Evolutionary conservation across 495 filamentous ascomycete species (phyloP).

Genomic region (Articulospora tetracladia): DNA sequence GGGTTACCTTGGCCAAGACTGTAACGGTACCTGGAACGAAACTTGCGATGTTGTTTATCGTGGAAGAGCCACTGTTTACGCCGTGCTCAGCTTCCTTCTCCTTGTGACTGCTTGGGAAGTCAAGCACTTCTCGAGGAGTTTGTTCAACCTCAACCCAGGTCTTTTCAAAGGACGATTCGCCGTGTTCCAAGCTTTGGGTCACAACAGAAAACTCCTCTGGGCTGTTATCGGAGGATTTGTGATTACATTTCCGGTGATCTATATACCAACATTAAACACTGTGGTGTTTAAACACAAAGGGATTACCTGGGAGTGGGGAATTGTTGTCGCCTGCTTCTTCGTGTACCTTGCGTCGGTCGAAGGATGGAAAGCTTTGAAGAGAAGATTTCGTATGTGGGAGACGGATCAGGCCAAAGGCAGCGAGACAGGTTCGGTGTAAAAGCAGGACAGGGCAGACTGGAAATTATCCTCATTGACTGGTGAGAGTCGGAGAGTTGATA

Average conservation of each 20-base stretch:
- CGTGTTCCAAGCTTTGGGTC: conserved; percentile 53
- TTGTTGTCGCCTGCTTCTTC: conserved; percentile 53
- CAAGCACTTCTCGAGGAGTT: conserved; percentile 60
- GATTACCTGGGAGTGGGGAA: conserved; percentile 71
- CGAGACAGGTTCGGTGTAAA: background rate
- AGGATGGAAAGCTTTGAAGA: conserved; percentile 64
- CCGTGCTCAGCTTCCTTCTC: conserved; percentile 68
- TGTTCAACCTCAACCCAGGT: conserved; percentile 64
- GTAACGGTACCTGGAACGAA: conserved; percentile 54
- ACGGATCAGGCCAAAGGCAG: background rate
- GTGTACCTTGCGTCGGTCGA: conserved; percentile 66
- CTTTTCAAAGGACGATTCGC: conserved; percentile 24
- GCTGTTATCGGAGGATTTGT: conserved; percentile 64
- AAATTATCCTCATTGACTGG: background rate
- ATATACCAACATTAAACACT: conserved; percentile 66
- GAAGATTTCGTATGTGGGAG: conserved; percentile 24
- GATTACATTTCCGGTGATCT: conserved; percentile 69
- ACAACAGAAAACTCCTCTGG: conserved; percentile 70
- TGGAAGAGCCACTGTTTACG: conserved; percentile 67
- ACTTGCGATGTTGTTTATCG: conserved; percentile 64
- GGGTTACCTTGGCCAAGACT: conserved; percentile 57
- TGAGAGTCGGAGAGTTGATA: background rate
- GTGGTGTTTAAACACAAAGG: conserved; percentile 67
- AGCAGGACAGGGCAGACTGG: background rate
- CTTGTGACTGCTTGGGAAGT: conserved; percentile 74